Conservation (phyloP, 2,329 filamentous ascomycete species). For the Apiospora hydei region DNA sequence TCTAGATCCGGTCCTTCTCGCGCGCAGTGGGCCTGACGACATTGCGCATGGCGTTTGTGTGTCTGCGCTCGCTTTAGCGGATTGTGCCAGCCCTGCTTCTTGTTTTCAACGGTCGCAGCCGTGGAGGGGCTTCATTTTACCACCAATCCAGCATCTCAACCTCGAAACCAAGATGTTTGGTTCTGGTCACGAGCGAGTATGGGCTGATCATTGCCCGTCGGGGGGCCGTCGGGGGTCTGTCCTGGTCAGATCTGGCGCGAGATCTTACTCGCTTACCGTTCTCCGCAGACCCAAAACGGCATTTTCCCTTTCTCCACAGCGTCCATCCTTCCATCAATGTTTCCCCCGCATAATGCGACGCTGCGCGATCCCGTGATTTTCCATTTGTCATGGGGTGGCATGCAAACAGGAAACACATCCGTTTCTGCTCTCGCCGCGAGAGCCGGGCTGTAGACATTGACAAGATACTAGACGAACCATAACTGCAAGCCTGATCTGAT, state of each 20-base stretch:
- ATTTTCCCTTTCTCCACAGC: not conserved
- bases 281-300: not conserved
- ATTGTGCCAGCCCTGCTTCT: not conserved
- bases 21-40: constrained; percentile 12
- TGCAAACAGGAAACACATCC: not conserved
- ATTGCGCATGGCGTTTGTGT: not conserved
- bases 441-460: not conserved
- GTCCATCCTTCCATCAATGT: not conserved
- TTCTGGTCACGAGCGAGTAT: constrained; percentile 10
- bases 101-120: not conserved
- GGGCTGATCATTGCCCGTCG: not conserved
- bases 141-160: not conserved
- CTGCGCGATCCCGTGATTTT: not conserved
- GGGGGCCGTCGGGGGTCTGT: not conserved
- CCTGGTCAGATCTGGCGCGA: not conserved
- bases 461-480: no score
- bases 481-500: no score
- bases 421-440: not conserved
- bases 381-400: not conserved
- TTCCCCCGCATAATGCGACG: constrained; percentile 5
- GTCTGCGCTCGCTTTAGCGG: not conserved
- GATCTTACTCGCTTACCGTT: not conserved
- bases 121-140: not conserved
- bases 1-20: not conserved
- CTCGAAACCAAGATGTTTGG: not conserved